phyloP scores from a whole-genome alignment of 306 rosid genomes.

The Luffa acutangula region DNA sequence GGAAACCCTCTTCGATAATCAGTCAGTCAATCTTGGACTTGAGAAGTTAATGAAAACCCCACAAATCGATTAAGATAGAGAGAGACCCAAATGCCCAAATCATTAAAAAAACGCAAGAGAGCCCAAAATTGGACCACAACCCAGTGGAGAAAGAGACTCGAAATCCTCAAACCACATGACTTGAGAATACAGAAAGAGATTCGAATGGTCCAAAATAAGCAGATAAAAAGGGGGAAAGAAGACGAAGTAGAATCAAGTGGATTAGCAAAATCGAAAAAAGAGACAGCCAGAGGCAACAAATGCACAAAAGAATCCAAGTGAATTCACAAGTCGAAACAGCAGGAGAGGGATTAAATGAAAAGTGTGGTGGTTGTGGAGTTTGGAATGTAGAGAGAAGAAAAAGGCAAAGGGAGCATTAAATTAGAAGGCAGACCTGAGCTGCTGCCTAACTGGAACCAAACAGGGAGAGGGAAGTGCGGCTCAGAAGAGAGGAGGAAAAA shows the following conservation, averaged over 20 bases:
- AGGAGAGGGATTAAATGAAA: not conserved
- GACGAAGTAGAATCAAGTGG: not conserved
- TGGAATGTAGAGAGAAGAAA: not conserved
- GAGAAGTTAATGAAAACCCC: not conserved
- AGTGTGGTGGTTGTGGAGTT: not conserved
- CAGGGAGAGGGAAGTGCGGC: not conserved
- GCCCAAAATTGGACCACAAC: not conserved
- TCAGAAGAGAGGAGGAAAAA: not conserved
- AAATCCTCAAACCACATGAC: not conserved
- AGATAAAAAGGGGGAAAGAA: not conserved
- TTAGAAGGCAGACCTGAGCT: not conserved
- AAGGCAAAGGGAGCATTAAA: not conserved
- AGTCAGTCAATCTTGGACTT: not conserved
- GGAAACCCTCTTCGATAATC: not conserved
- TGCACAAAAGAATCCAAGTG: not conserved
- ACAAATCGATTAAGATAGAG: conserved; percentile 11
- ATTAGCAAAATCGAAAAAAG: not conserved
- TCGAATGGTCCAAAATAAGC: not conserved
- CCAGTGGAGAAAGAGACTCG: conserved; percentile 9
- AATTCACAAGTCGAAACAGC: not conserved
- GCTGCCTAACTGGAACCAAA: not conserved
- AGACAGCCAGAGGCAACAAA: not conserved
- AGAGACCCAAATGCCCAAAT: conserved; percentile 7
- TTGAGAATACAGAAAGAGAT: not conserved
- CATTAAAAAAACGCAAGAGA: not conserved